Evolutionary conservation across 2,329 filamentous ascomycete species (phyloP).

Genomic region (Pestalotiopsis sp.): DNA sequence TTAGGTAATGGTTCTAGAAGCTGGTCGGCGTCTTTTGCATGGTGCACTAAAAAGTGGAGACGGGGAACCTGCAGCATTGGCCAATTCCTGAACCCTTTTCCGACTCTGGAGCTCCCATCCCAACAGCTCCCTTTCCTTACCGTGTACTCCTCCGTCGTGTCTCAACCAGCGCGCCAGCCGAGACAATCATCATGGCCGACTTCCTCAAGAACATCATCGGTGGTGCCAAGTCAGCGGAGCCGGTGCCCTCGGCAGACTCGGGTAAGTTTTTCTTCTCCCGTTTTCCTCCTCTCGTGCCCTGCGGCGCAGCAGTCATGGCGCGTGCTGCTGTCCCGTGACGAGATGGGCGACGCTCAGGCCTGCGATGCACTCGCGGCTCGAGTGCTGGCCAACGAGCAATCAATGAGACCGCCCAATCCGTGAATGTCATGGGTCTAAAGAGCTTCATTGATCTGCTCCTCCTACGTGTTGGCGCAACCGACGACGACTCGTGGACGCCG

Average conservation of each 20-base stretch:
- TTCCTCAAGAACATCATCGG: slow-evolving; percentile 70
- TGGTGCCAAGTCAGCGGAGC: slow-evolving; percentile 60
- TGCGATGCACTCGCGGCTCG: not conserved
- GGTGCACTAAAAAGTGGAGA: slow-evolving; percentile 1
- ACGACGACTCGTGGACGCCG: not conserved
- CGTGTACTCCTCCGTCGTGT: not conserved
- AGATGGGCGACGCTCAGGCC: not conserved
- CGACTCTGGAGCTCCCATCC: slow-evolving; percentile 2
- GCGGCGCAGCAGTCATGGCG: not conserved
- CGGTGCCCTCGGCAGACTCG: slow-evolving; percentile 56
- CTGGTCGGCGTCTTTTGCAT: slow-evolving; percentile 5
- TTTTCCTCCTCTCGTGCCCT: not conserved
- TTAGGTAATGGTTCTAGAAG: slow-evolving; percentile 4
- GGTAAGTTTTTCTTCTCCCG: slow-evolving; percentile 48
- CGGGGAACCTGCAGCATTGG: slow-evolving; percentile 3
- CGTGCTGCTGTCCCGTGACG: not conserved
- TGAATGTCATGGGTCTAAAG: not conserved
- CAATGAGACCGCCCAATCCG: not conserved
- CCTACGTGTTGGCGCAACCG: slow-evolving; percentile 15
- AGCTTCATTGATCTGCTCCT: not conserved
- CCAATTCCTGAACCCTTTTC: slow-evolving; percentile 11
- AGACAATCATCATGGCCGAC: slow-evolving; percentile 49
- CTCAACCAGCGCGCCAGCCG: slow-evolving; percentile 5
- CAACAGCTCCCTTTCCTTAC: not conserved
- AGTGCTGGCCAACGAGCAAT: not conserved